Conservation (phyloP, 768 basidiomycete genomes). For the Amanita rimosa region DNA sequence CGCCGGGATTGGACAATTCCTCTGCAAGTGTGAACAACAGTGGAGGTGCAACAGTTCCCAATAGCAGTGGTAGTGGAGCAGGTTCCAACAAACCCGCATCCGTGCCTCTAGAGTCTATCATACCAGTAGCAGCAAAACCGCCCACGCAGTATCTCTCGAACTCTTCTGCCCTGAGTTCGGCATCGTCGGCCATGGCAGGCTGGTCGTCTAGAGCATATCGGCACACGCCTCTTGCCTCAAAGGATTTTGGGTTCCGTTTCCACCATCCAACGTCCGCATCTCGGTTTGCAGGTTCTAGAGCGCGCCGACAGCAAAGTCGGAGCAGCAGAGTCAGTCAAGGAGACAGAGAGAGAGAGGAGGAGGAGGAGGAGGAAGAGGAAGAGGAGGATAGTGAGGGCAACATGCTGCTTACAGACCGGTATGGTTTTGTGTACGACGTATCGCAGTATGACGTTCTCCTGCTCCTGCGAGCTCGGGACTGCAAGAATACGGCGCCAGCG, state of each 20-base stretch:
- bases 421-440: slow-evolving; percentile 86
- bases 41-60: background rate
- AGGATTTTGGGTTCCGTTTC: slow-evolving; percentile 65
- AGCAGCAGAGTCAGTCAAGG: background rate
- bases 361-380: background rate
- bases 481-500: slow-evolving; percentile 67
- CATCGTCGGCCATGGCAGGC: background rate
- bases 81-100: slow-evolving; percentile 22
- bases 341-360: background rate
- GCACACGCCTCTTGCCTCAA: slow-evolving; percentile 51
- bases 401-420: slow-evolving; percentile 65
- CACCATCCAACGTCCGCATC: slow-evolving; percentile 47
- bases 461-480: slow-evolving; percentile 61
- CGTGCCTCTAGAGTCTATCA: slow-evolving; percentile 74
- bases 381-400: background rate
- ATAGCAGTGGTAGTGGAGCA: background rate
- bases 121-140: slow-evolving; percentile 68
- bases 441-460: slow-evolving; percentile 72
- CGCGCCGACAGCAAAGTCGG: slow-evolving; percentile 27
- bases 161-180: background rate
- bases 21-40: background rate
- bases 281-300: slow-evolving; percentile 38
- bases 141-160: slow-evolving; percentile 67
- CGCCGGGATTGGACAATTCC: background rate
- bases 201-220: slow-evolving; percentile 34